These are phyloP conservation scores for Tetracladium maxilliforme DNA, from an alignment of 2,329 filamentous ascomycete genomes.

Conservation along the genomic window DNA sequence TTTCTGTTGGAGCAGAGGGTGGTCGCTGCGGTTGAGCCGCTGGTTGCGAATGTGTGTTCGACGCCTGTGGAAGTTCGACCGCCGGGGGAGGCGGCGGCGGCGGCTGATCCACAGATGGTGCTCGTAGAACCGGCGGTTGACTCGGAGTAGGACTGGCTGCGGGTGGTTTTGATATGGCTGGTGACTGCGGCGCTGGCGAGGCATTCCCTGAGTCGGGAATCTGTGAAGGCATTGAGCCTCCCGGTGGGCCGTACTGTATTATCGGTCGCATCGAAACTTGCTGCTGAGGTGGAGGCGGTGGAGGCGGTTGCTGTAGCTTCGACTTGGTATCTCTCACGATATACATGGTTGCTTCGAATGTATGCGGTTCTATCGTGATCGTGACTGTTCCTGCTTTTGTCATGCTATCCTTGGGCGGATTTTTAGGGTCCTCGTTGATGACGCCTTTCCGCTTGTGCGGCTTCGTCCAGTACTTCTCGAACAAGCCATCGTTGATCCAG, in stretches of 20 bases:
- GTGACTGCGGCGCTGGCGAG: slow-evolving; percentile 14
- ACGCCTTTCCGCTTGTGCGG: slow-evolving; percentile 54
- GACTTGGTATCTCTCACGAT: slow-evolving; percentile 53
- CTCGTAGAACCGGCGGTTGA: slow-evolving; percentile 1
- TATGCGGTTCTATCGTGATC: slow-evolving; percentile 66
- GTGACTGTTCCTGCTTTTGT: slow-evolving; percentile 57
- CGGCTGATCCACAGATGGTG: slow-evolving; percentile 6
- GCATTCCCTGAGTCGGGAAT: no score
- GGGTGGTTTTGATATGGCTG: slow-evolving; percentile 11
- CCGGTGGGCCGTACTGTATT: slow-evolving; percentile 51
- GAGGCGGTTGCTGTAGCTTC: slow-evolving; percentile 24
- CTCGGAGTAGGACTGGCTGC: slow-evolving; percentile 9
- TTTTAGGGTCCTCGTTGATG: slow-evolving; percentile 46
- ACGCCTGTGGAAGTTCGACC: slow-evolving; percentile 11
- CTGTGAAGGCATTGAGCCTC: slow-evolving; percentile 43
- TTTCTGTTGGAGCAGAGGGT: slow-evolving; percentile 3
- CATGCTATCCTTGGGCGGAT: slow-evolving; percentile 58
- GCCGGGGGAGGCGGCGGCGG: slow-evolving; percentile 2
- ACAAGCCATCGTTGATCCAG: slow-evolving; percentile 60
- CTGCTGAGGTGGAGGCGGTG: slow-evolving; percentile 15
- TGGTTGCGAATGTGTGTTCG: slow-evolving; percentile 14
- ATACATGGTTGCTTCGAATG: slow-evolving; percentile 63
- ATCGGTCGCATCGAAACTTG: slow-evolving; percentile 35
- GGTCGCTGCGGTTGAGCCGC: slow-evolving; percentile 14
- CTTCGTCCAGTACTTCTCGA: slow-evolving; percentile 68